Conservation (phyloP, 768 basidiomycete species). For the Boletus rubropictus region DNA sequence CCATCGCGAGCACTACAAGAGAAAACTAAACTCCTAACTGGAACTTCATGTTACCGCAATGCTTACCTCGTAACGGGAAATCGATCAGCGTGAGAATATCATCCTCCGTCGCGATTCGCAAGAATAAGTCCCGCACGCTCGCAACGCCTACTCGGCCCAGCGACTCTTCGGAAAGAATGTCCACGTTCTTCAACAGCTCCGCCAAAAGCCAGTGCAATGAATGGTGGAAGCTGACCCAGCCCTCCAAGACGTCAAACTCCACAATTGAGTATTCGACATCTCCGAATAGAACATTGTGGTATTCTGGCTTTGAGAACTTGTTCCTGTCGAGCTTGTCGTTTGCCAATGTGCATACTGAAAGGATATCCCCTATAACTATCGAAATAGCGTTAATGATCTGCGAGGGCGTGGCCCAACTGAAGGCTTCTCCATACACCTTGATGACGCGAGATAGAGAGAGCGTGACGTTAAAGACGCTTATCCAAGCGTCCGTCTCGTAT, state of each 20-base stretch:
- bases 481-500: constrained; percentile 96
- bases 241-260: constrained; percentile 71
- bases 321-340: constrained; percentile 62
- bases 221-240: constrained; percentile 91
- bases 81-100: constrained; percentile 76
- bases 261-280: constrained; percentile 54
- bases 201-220: constrained; percentile 87
- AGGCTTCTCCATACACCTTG: constrained; percentile 85
- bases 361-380: constrained; percentile 64
- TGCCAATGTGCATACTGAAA: constrained; percentile 63
- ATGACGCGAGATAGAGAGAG: constrained; percentile 84
- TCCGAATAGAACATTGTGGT: constrained; percentile 66
- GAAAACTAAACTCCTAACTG: neutral
- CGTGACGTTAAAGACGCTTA: constrained; percentile 92
- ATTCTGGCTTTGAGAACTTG: constrained; percentile 57
- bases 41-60: neutral
- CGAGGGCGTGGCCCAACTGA: constrained; percentile 47
- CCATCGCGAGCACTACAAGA: constrained; percentile 73
- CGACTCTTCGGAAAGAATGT: constrained; percentile 52
- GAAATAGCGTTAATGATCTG: constrained; percentile 64
- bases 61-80: constrained; percentile 80
- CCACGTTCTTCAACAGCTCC: constrained; percentile 81
- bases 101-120: constrained; percentile 57
- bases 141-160: constrained; percentile 47
- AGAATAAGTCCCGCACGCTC: constrained; percentile 56